These are phyloP conservation scores for Diaporthe eres DNA, from an alignment of 2,329 filamentous ascomycete genomes.

Conservation along the genomic window DNA sequence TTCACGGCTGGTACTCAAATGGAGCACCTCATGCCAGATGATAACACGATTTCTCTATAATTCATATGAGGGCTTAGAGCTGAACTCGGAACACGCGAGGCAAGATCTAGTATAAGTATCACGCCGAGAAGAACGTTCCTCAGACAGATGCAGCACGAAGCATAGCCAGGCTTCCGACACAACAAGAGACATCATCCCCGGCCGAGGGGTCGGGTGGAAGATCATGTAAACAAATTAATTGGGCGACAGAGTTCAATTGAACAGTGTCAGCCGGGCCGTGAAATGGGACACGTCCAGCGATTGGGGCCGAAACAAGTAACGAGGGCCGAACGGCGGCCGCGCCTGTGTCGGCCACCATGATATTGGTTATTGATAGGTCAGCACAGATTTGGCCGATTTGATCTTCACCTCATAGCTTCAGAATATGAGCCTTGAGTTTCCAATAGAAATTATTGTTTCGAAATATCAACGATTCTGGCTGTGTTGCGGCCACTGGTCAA, in stretches of 20 bases:
- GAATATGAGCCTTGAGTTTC: not conserved
- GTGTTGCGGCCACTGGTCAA: not conserved
- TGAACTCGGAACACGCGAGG: not conserved
- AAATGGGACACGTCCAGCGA: not conserved
- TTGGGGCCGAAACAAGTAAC: slow-evolving; percentile 15
- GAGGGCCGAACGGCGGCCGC: not conserved
- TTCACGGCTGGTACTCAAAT: not conserved
- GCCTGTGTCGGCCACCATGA: slow-evolving; percentile 15
- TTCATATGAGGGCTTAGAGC: too few relatives aligned
- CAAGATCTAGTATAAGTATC: not conserved
- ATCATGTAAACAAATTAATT: not conserved
- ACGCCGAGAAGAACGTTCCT: not conserved
- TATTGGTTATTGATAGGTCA: not conserved
- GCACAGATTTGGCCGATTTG: not conserved
- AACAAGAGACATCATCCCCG: not conserved
- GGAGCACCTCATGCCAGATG: not conserved
- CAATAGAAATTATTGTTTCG: not conserved
- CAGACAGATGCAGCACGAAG: slow-evolving; percentile 3
- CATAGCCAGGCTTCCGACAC: slow-evolving; percentile 11
- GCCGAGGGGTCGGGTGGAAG: not conserved
- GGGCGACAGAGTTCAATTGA: not conserved
- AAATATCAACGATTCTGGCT: not conserved
- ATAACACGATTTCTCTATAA: too few relatives aligned
- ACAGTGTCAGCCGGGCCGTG: not conserved
- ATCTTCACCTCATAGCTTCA: not conserved